These are phyloP conservation scores for Colletotrichum australisinense DNA, from an alignment of 2,329 filamentous ascomycete species.

Conservation along the genomic window DNA sequence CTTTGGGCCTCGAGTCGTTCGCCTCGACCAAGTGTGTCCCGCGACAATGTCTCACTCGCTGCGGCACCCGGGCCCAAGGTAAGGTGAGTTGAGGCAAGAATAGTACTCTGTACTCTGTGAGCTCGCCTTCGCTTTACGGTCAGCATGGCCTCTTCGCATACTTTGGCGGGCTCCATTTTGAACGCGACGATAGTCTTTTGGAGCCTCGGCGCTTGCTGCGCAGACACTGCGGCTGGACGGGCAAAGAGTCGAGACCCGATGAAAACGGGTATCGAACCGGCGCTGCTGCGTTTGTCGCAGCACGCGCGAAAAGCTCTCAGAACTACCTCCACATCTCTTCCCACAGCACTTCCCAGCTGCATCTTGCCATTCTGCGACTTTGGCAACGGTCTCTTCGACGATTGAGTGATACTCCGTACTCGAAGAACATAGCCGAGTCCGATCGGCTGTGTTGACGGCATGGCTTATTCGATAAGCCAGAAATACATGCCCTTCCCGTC, in stretches of 20 bases:
- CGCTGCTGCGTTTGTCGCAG: slow-evolving; percentile 1
- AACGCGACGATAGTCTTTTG: not conserved
- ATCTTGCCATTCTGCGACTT: not conserved
- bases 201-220: not conserved
- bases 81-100: not conserved
- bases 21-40: not conserved
- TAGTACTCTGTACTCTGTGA: no score
- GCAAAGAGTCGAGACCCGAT: not conserved
- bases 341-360: not conserved
- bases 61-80: not conserved
- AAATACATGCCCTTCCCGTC: not conserved
- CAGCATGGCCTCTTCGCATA: not conserved
- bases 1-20: not conserved
- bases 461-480: not conserved
- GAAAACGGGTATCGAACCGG: not conserved
- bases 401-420: not conserved
- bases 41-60: slow-evolving; percentile 21
- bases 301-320: slow-evolving; percentile 19
- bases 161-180: not conserved
- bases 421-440: not conserved
- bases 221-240: not conserved
- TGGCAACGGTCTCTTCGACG: slow-evolving; percentile 1
- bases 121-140: not conserved
- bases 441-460: not conserved
- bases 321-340: not conserved